A percentile compares a stretch with the other conserved stretches of the same genome.
Evolutionary conservation across 163 green algal species (phyloP).

Genomic region (Picocystis sp.): DNA sequence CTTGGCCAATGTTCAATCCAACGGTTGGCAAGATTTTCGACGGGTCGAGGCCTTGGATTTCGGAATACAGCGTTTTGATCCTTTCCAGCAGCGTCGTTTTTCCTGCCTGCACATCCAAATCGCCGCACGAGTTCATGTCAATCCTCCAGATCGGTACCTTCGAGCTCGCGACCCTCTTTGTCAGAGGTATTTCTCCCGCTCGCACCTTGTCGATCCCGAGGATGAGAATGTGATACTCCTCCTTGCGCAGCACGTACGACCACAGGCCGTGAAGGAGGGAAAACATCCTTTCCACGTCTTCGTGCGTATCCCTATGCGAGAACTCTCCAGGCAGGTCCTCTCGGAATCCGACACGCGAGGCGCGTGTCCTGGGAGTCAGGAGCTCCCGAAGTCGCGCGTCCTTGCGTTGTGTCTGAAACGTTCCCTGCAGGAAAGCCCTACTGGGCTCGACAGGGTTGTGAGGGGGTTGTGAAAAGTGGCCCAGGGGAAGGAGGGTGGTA

Average conservation of each 20-base stretch:
- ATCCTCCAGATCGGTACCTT: not conserved
- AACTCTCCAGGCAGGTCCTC: no score
- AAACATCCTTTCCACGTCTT: conserved; percentile 52
- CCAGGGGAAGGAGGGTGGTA: no score
- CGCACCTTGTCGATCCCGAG: conserved; percentile 82
- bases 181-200: no score
- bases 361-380: no score
- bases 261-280: conserved; percentile 58
- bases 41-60: conserved; percentile 36
- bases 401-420: no score
- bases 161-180: conserved; percentile 48
- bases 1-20: conserved; percentile 76
- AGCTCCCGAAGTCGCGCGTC: no score
- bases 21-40: conserved; percentile 84
- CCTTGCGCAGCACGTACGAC: conserved; percentile 58
- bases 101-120: not conserved
- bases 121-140: not conserved
- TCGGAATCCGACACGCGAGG: no score
- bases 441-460: no score
- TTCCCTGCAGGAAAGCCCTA: no score
- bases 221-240: conserved; percentile 80
- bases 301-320: no score
- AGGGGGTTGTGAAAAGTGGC: no score
- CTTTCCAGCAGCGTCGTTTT: conserved; percentile 50
- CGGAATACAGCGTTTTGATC: conserved; percentile 59